Percentiles rank a stretch among this genome's conserved stretches.
Evolutionary conservation across 1,284 basidiomycete species (phyloP).

Genomic region (Ganoderma sinense): DNA sequence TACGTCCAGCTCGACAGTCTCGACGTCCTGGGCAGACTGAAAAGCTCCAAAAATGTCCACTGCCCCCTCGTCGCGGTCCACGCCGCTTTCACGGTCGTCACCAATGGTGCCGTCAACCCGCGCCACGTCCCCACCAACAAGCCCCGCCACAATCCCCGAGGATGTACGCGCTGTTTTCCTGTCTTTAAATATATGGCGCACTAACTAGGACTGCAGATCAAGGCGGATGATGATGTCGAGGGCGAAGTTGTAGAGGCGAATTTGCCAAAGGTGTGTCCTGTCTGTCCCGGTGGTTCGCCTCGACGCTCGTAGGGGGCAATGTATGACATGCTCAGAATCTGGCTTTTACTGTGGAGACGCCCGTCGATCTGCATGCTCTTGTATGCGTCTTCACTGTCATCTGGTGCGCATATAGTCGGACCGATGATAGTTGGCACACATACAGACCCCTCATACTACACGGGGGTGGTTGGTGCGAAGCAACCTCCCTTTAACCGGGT

Average conservation of each 20-base stretch:
- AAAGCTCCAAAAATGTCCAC: constrained; percentile 15
- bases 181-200: too few relatives aligned
- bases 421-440: too few relatives aligned
- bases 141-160: constrained; percentile 20
- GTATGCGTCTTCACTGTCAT: too few relatives aligned
- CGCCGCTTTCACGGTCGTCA: constrained; percentile 13
- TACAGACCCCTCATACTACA: too few relatives aligned
- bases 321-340: not conserved
- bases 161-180: constrained; percentile 9
- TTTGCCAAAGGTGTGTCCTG: not conserved
- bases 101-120: constrained; percentile 22
- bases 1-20: not conserved
- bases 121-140: constrained; percentile 29
- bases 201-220: not conserved
- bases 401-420: too few relatives aligned
- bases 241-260: not conserved
- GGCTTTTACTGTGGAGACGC: not conserved
- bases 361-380: too few relatives aligned
- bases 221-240: constrained; percentile 1
- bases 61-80: constrained; percentile 20
- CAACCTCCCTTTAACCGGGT: too few relatives aligned
- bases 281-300: not conserved
- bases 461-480: too few relatives aligned
- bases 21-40: too few relatives aligned
- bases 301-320: too few relatives aligned